Percentiles rank a stretch among this genome's conserved stretches.
Evolutionary conservation across 176 grass and related monocot genomes (phyloP).

Genomic region (Pontederia crassipes): DNA sequence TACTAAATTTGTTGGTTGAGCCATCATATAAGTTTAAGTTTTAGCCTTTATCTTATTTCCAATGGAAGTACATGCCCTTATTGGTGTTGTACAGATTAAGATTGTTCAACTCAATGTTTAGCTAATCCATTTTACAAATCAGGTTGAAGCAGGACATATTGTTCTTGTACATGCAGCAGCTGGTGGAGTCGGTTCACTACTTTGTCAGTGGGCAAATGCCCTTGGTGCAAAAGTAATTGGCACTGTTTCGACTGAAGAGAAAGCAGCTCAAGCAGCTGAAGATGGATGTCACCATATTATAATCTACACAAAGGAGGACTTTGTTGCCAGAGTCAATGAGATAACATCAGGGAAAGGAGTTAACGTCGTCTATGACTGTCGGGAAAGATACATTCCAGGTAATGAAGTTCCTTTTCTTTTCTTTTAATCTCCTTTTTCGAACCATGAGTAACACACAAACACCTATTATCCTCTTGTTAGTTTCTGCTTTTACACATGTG

Average conservation of each 20-base stretch:
- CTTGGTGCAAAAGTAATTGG: slow-evolving; percentile 88
- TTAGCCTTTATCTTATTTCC: too few relatives aligned
- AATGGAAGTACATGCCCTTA: too few relatives aligned
- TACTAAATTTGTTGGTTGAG: too few relatives aligned
- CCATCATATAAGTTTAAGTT: too few relatives aligned
- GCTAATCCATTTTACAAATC: not conserved
- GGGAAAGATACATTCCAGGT: slow-evolving; percentile 94
- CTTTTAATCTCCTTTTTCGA: not conserved
- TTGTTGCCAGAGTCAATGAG: slow-evolving; percentile 64
- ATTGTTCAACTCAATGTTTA: too few relatives aligned
- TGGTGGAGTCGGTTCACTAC: slow-evolving; percentile 78
- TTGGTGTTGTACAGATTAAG: too few relatives aligned
- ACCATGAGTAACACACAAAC: too few relatives aligned
- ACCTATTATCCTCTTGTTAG: not conserved
- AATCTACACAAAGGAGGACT: slow-evolving; percentile 66
- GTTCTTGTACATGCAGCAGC: slow-evolving; percentile 77
- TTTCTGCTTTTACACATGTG: not conserved
- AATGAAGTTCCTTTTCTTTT: not conserved
- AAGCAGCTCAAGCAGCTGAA: slow-evolving; percentile 56
- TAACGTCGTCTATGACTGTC: slow-evolving; percentile 81
- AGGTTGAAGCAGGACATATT: slow-evolving; percentile 63
- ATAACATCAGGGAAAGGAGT: slow-evolving; percentile 76
- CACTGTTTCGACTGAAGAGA: slow-evolving; percentile 78
- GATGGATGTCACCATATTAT: slow-evolving; percentile 79
- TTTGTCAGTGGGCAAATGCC: slow-evolving; percentile 90